Conservation (phyloP, 2,329 filamentous ascomycete genomes). For the Grosmannia serpens region DNA sequence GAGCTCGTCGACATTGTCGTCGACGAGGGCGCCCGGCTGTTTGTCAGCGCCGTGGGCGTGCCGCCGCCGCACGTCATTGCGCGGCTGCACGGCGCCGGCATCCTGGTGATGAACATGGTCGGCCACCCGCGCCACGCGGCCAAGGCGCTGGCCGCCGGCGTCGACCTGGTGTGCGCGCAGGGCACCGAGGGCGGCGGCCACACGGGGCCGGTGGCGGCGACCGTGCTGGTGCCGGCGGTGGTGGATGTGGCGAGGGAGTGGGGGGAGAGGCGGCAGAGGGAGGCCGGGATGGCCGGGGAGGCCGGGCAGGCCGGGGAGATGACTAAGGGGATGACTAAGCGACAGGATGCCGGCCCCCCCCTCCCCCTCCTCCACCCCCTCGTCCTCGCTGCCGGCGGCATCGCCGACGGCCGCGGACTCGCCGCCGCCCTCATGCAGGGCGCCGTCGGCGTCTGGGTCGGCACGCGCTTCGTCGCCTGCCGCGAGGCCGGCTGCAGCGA, state of each 20-base stretch:
- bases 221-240: slow-evolving; percentile 76
- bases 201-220: slow-evolving; percentile 76
- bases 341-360: too few relatives aligned
- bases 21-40: slow-evolving; percentile 69
- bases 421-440: slow-evolving; percentile 80
- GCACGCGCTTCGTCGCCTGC: slow-evolving; percentile 80
- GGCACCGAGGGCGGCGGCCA: slow-evolving; percentile 90
- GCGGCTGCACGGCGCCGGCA: slow-evolving; percentile 63
- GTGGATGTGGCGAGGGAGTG: slow-evolving; percentile 74
- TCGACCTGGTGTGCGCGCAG: slow-evolving; percentile 86
- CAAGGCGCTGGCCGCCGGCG: slow-evolving; percentile 76
- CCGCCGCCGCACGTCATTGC: slow-evolving; percentile 65
- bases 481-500: slow-evolving; percentile 70
- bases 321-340: neutral
- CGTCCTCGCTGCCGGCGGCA: slow-evolving; percentile 82
- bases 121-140: slow-evolving; percentile 83
- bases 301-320: too few relatives aligned
- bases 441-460: slow-evolving; percentile 84
- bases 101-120: slow-evolving; percentile 96
- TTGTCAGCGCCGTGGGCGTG: slow-evolving; percentile 81
- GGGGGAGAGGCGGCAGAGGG: slow-evolving; percentile 1
- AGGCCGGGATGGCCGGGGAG: slow-evolving; percentile 22
- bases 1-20: slow-evolving; percentile 82
- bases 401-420: slow-evolving; percentile 70
- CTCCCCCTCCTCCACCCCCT: slow-evolving; percentile 36